Conservation (phyloP, 2,329 filamentous ascomycete species). For the Talaromyces sp. region DNA sequence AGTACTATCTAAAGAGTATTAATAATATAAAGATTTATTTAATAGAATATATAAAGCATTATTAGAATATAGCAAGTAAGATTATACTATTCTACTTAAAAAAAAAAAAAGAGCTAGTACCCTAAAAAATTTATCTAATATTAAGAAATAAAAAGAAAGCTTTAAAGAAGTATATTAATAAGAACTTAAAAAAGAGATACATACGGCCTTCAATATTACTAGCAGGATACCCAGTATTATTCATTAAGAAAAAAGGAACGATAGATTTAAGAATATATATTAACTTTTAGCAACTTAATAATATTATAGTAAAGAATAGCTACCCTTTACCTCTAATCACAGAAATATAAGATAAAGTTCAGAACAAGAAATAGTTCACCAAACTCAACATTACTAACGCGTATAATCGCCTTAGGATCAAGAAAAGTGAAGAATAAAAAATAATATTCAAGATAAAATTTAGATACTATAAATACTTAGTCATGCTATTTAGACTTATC, state of each 20-base stretch:
- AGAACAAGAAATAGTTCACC: neutral
- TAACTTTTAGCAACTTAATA: neutral
- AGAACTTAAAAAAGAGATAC: conserved; percentile 24
- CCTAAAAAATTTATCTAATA: conserved; percentile 3
- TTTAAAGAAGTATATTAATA: neutral
- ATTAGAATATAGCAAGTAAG: neutral
- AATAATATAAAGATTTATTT: conserved; percentile 12
- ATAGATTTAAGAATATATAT: neutral
- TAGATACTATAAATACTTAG: neutral
- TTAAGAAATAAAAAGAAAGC: neutral
- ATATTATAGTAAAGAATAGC: neutral
- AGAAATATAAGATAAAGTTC: neutral
- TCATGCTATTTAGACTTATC: neutral
- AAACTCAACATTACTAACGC: neutral
- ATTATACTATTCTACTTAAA: conserved; percentile 8
- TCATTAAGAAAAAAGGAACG: neutral
- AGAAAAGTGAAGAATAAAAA: neutral
- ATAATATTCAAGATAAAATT: neutral
- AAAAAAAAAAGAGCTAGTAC: conserved; percentile 4
- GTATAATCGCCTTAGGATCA: neutral
- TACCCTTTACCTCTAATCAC: neutral
- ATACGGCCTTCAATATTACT: neutral
- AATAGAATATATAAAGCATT: conserved; percentile 11
- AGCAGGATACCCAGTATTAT: neutral
- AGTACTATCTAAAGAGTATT: conserved; percentile 2